phyloP scores from a whole-genome alignment of 352 stramenopile genomes.

The Pythium rhizo-oryzae region DNA sequence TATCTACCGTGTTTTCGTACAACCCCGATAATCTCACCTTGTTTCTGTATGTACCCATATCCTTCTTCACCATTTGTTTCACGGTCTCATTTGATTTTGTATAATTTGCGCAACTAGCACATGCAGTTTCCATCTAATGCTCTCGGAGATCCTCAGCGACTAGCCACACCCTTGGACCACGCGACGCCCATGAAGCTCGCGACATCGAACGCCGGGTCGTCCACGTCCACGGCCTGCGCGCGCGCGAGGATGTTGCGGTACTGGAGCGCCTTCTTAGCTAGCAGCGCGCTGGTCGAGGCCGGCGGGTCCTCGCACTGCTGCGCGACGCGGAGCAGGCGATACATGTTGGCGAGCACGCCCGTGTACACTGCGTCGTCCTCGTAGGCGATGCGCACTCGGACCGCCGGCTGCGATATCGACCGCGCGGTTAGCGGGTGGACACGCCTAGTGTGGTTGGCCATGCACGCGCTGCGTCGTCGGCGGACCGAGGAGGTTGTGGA shows the following conservation, averaged over 20 bases:
- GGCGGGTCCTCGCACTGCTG: background rate
- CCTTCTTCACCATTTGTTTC: too few species aligned
- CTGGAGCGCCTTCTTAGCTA: constrained; percentile 18
- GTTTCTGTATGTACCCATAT: too few species aligned
- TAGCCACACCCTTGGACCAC: background rate
- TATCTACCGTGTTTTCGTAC: too few species aligned
- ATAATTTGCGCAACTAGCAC: background rate
- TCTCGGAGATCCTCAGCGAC: too few species aligned
- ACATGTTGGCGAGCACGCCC: background rate
- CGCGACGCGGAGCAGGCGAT: background rate
- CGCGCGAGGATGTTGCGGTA: constrained; percentile 14
- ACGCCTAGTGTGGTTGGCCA: background rate
- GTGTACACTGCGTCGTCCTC: background rate
- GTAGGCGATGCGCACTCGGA: background rate
- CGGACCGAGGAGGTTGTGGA: too few species aligned
- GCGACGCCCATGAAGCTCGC: constrained; percentile 1
- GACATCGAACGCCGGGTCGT: constrained; percentile 10
- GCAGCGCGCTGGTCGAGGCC: constrained; percentile 6
- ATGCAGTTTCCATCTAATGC: background rate
- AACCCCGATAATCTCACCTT: too few species aligned
- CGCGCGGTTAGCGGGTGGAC: background rate
- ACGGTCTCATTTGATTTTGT: background rate
- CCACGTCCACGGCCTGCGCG: constrained; percentile 11
- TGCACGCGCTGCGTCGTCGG: too few species aligned
- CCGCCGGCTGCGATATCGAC: background rate